Base-by-base conservation (phyloP, 2,329 filamentous ascomycete genomes). In the Trichophyton equinum region DNA sequence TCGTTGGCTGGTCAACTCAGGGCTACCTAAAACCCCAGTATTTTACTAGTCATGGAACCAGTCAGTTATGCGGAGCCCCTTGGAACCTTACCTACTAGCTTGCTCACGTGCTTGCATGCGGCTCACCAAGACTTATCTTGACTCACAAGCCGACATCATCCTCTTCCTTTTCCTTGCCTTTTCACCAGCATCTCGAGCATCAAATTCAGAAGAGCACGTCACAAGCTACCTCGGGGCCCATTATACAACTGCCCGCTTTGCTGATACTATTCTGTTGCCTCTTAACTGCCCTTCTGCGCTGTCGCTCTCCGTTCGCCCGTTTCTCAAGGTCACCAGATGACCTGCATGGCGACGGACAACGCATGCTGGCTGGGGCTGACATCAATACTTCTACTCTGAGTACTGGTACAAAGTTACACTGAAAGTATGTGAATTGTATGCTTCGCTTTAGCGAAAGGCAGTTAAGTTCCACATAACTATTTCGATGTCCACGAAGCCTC, bases 321-420 rank as follows among this genome's bases (percentile, higher is more conserved):
- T 55, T 36, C 51, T 36, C 51, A 55, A 55, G 51, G 51, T 55
- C 51, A 55, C 51, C 51, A 15, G 51, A 55, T 55, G 51, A 55
- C 51, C 51, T 55, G 51, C 51, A 55, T 55, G 51, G 30, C 27
- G 27, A 55, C 7, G 51, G 51, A 36, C 51, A 55, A 55, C 51
- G 27, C 51, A 55, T 18, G 40, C 51, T 55, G 5, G 25, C 51
- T 38, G 15, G 51, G 27, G 27, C 22, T 55, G 33, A 18, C 51
- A 36, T 55, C 51, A 30, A 55, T 36, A 55, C 51, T 33, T 55
- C 7, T 7, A n/a, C 15, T 7, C 27, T 8, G 51, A 55, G 51
- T 55, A 55, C 51, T 36, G 51, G 51, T 55, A 55, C 51, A 36
- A 55, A 55, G 51, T 55, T 55, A 55, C 51, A 55, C 51, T 36